Evolutionary conservation across 2,329 filamentous ascomycete species (phyloP).

Genomic region (Aspergillus puulaauensis): DNA sequence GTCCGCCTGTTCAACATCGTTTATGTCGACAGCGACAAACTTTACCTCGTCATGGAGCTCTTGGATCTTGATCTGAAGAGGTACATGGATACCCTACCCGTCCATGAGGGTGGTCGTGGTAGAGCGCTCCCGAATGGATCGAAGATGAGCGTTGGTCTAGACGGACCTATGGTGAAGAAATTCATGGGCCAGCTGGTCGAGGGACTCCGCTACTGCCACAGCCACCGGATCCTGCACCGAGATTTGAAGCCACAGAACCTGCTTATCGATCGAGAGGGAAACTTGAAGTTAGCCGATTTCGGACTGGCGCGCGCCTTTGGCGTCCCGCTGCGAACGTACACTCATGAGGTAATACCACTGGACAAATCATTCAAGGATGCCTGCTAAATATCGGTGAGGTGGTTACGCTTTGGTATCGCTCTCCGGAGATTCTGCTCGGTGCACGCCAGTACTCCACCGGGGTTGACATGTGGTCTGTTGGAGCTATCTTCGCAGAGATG

Average conservation of each 20-base stretch:
- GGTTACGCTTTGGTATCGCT: not conserved
- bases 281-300: not conserved
- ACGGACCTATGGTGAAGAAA: not conserved
- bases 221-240: not conserved
- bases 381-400: not conserved
- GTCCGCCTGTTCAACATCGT: slow-evolving; percentile 88
- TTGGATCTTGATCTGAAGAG: slow-evolving; percentile 81
- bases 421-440: not conserved
- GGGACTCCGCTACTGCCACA: not conserved
- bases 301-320: not conserved
- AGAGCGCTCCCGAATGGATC: not conserved
- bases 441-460: not conserved
- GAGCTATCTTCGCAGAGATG: not conserved
- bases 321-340: not conserved
- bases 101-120: not conserved
- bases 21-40: slow-evolving; percentile 89
- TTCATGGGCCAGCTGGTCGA: not conserved
- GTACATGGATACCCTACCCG: not conserved
- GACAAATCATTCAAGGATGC: not conserved
- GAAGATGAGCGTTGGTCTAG: not conserved
- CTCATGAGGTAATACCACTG: not conserved
- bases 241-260: not conserved
- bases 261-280: not conserved
- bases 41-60: slow-evolving; percentile 91
- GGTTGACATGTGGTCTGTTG: not conserved